Base-by-base conservation (phyloP, 2,329 filamentous ascomycete species). In the Hypomyces perniciosus region DNA sequence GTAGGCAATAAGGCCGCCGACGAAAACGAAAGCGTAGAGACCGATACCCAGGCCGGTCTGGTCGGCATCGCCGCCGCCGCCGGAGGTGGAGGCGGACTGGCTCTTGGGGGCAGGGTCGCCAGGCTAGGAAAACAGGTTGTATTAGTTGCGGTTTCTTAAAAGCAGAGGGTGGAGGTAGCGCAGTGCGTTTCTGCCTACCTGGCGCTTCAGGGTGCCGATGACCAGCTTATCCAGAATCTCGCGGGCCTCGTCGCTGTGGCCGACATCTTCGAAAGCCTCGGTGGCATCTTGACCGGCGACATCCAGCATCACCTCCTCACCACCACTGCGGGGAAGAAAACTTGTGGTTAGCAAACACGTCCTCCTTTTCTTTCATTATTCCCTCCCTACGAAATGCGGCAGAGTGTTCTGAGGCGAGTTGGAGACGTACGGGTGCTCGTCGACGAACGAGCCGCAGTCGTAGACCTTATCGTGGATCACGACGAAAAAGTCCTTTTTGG, bases 261-360 rank as follows among this genome's bases (percentile, higher is more conserved):
- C 93, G 65, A 99, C 93, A 73, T 99, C 93, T 78, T 99, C 93
- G 69, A 99, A 99, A 56, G 93, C 92, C 76, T 97, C 93, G 63
- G 92, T 96, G 65, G 88, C 87, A 72, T 99, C 93, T 76, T 96
- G 91, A 61, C 93, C 93, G 65, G 80, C 93, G 58, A 97, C 91
- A 62, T 99, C 93, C 61, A 99, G 86, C 57, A 99, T 78, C 62
- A 99, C 93, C 77, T 99, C 93, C 76, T 99, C 93, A 76, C 93
- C 93, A 78, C 93, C 93, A 64, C 93, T 97, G 66, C 37, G 45
- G 50, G 20, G 52, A 37, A 9, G 31, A 34, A 41, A 13, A 12
- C 33, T 8, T 9, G 47, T 51, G 20, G 20, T 20, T 20, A 20
- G 20, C 20, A 20, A 20, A 20, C 20, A 20, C 20, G 20, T 20